Base-by-base conservation (phyloP, 495 filamentous ascomycete species). In the Penicillium riverlandense region DNA sequence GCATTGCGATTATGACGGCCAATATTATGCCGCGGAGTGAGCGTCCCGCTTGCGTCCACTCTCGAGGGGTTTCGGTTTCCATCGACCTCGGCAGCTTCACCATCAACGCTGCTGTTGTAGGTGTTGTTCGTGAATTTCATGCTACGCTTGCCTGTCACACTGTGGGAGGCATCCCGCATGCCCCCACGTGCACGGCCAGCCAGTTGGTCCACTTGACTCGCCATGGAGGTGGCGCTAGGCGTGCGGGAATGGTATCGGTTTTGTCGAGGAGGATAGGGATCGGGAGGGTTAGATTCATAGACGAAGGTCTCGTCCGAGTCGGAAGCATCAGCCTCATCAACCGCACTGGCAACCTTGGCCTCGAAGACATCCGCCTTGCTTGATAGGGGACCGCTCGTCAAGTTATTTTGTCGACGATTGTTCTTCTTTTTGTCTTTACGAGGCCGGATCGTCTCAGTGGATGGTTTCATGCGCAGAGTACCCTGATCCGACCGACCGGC, bases 291-390 rank as follows among this genome's bases (percentile, higher is more conserved):
- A 8, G 92, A 98, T 66, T 98, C 92, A 68, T 98, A 98, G 4
- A 98, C 91, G 63, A 97, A 98, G 0, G 94, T 97, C 64, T 96
- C 94, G 51, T 96, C 92, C 2, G 94, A 97, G 57, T 95, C 92
- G 11, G 90, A 95, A 7, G 91, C 92, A 62, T 96, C 85, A 33
- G 87, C 88, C 53, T 85, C 80, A 62, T 96, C 90, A 36, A 97
- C 88, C 4, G 91, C 90, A 59, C 83, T 96, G 31, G 92, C 94
- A 31, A 98, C 85, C 67, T 92, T 95, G 42, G 87, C 86, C 67
- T 96, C 92, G 63, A 98, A 98, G 37, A 98, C 88, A 65, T 98
- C 92, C 50, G 94, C 90, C 72, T 96, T 97, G 50, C 90, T 95
- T 16, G 94, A 95, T 37, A 86, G 88, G 80, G 59, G 54, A 29